These are phyloP conservation scores for Aeschynomene evenia DNA, from an alignment of 306 rosid genomes.

Conservation along the genomic window DNA sequence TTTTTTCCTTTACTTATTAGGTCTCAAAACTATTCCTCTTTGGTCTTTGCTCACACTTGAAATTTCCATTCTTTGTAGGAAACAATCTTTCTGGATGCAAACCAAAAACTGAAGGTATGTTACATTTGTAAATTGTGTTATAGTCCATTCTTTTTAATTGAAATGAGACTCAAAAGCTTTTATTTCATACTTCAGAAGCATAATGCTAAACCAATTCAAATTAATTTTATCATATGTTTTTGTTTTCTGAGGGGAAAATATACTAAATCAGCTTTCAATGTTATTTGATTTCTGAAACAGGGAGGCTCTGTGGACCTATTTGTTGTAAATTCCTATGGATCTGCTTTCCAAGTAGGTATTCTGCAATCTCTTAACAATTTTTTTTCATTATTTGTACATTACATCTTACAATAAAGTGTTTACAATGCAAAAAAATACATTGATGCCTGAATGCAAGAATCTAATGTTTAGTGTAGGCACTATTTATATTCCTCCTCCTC, in stretches of 20 bases:
- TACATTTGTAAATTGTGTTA: background rate
- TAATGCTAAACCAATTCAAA: slow-evolving; percentile 15
- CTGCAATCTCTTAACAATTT: background rate
- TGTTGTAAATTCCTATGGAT: slow-evolving; percentile 89
- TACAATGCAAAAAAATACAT: background rate
- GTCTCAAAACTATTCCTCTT: slow-evolving; percentile 21
- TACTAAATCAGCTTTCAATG: slow-evolving; percentile 3
- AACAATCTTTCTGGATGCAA: slow-evolving; percentile 65
- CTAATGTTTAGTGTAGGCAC: slow-evolving; percentile 62
- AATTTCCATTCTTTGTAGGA: slow-evolving; percentile 58
- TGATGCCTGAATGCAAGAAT: slow-evolving; percentile 20
- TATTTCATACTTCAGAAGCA: background rate
- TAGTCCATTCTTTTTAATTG: background rate
- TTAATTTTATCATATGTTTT: background rate
- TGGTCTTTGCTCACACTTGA: slow-evolving; percentile 27
- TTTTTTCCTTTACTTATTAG: slow-evolving; percentile 26
- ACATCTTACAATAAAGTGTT: background rate
- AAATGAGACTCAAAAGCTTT: background rate
- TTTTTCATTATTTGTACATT: slow-evolving; percentile 9
- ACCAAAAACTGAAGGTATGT: slow-evolving; percentile 59
- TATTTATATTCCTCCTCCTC: slow-evolving; percentile 70
- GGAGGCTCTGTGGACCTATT: slow-evolving; percentile 77
- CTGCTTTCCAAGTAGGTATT: slow-evolving; percentile 80
- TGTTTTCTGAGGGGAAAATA: background rate
- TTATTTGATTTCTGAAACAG: slow-evolving; percentile 50